These are phyloP conservation scores for Pelargonium citronellum DNA, from an alignment of 441 rosid species.

Conservation along the genomic window DNA sequence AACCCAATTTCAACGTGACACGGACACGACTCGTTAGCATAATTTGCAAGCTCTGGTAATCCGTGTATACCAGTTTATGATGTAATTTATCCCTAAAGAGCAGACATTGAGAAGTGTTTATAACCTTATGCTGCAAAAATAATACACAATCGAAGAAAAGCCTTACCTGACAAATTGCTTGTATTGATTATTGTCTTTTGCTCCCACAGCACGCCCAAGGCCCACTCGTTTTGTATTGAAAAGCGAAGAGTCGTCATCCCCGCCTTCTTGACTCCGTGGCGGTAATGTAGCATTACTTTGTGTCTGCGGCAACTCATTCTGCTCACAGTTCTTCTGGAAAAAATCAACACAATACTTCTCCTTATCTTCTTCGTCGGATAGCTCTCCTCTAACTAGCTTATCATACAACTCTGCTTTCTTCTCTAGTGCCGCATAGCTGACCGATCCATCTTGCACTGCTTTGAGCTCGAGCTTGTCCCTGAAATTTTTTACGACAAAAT, in stretches of 20 bases:
- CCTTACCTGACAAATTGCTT: slow-evolving; percentile 77
- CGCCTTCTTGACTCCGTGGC: slow-evolving; percentile 31
- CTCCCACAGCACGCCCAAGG: slow-evolving; percentile 53
- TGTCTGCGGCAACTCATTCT: slow-evolving; percentile 32
- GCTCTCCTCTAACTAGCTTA: slow-evolving; percentile 68
- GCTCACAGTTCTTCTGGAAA: slow-evolving; percentile 54
- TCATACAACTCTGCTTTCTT: slow-evolving; percentile 82
- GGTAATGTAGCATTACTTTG: slow-evolving; percentile 28
- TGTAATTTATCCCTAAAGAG: too few relatives aligned
- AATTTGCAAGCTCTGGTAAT: too few relatives aligned
- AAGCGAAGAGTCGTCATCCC: slow-evolving; percentile 30
- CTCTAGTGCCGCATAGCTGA: slow-evolving; percentile 80
- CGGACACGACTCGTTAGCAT: too few relatives aligned
- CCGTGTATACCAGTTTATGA: too few relatives aligned
- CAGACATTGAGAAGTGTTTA: neutral
- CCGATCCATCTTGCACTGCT: slow-evolving; percentile 70
- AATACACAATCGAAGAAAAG: neutral
- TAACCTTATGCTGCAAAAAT: neutral
- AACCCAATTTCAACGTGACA: too few relatives aligned
- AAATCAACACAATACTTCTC: slow-evolving; percentile 92
- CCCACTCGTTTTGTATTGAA: slow-evolving; percentile 47
- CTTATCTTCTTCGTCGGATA: slow-evolving; percentile 74
- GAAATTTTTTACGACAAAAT: slow-evolving; percentile 14
- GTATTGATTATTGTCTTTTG: slow-evolving; percentile 55
- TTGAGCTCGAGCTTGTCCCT: slow-evolving; percentile 91